Evolutionary conservation across 192 early-diverging fungal species (phyloP), one percentile per base, ranked within the genome.

Genomic region (Dispira simplex): DNA sequence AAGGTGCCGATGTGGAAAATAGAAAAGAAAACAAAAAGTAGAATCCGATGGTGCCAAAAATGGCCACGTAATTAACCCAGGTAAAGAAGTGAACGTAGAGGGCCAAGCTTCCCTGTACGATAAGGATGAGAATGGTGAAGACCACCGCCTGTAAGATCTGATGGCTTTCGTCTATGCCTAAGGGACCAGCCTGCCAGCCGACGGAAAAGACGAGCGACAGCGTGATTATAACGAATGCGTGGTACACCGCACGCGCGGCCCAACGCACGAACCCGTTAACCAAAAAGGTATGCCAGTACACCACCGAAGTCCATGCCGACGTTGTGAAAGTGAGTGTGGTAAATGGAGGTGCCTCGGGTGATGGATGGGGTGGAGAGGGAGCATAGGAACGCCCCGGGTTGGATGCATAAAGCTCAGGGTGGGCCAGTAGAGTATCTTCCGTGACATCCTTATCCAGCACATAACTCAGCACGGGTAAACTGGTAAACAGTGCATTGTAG

Each of bases 341-440:
- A 39, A 39, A 39, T 39, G 32, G 32, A 39, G 32, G 32, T 39
- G 32, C 32, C 32, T 39, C 32, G 32, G 32, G 32, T 1, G 32
- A 39, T 39, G 32, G 32, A 39, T 39, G 48, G 18, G 48, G 18
- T 51, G 48, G 48, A 23, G 48, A 9, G 21, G 48, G 48, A 16
- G 48, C 48, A 51, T 51, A 51, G 18, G 48, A 51, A 16, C 48
- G 48, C 48, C 48, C 48, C 16, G 48, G 18, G 21, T 51, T 51
- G 18, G 48, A 51, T 20, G 48, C 48, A 9, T 16, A 49, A 39
- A 39, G 32, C 6, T 39, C 32, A 1, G 32, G 32, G 32, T 39
- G 32, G 32, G 32, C 32, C 32, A 39, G 32, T 39, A 39, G 32
- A 6, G 6, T 39, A 39, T 39, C 32, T 39, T 39, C 32, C 3